Base-by-base conservation (phyloP, 2,329 filamentous ascomycete species). In the Rhynchosporium agropyri region DNA sequence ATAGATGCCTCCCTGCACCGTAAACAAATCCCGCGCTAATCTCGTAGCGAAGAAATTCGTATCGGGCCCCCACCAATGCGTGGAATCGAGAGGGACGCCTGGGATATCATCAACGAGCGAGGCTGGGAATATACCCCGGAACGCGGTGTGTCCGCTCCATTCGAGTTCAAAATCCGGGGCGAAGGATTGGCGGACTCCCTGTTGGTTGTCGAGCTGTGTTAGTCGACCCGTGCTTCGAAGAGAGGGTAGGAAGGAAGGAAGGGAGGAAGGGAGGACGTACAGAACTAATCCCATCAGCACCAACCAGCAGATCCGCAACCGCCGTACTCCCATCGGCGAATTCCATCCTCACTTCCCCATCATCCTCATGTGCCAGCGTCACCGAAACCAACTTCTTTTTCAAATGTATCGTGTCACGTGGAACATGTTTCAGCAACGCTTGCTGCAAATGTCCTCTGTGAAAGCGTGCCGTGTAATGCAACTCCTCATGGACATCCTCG, bases 231-330 rank as follows among this genome's bases (percentile, higher is more conserved):
- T 20, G 20, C 20, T 20, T 20, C 20, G 20, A 20, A 20, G 20
- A 20, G 20, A 20, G 20, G 20, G 20, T 20, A 20, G 20, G 29
- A n/a, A 43, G 42, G 26, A 26, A 8, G 26, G 4, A 13, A 13
- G 42, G 33, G 43, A 1, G 15, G 15, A 9, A 51, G 58, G 3
- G 45, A n/a, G 9, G 2, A 61, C 75, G 60, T 58, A 73, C 73
- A n/a, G 75, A 77, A n/a, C 69, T 68, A n/a, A 77, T 71, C 1
- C 76, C 75, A 68, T 77, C 76, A 42, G 75, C 72, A 28, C 74
- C 76, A 3, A 77, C 42, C 0, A 77, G 58, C 20, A 77, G 59
- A 63, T 76, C 75, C 36, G 72, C 71, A 3, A 50, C 68, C 10
- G 63, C 65, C n/a, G 51, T 66, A 6, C 70, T 69, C 5, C 72